These are phyloP conservation scores for Candida boidinii DNA, from an alignment of 805 yeast species.

Conservation along the genomic window DNA sequence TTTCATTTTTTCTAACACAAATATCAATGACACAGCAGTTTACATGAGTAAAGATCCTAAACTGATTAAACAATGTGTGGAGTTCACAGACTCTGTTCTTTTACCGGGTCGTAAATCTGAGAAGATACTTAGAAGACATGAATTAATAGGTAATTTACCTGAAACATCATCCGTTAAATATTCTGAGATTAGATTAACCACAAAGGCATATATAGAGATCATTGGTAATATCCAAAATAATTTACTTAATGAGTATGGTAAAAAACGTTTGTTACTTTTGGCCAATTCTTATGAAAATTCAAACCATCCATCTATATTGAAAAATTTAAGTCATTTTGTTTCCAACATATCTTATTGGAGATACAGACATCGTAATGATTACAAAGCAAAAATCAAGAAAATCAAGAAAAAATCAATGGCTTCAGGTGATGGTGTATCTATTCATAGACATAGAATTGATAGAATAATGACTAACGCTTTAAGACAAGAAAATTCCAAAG, in stretches of 20 bases:
- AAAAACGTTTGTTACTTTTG: too few relatives aligned
- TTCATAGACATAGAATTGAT: too few relatives aligned
- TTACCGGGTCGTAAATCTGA: slow-evolving; percentile 13
- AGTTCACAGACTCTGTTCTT: slow-evolving; percentile 18
- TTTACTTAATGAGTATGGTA: not conserved
- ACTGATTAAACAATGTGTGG: slow-evolving; percentile 14
- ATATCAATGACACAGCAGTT: slow-evolving; percentile 20
- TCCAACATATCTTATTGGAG: too few relatives aligned
- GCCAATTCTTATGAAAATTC: not conserved
- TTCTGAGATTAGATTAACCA: not conserved
- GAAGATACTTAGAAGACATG: not conserved
- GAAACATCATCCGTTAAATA: too few relatives aligned
- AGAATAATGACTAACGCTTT: too few relatives aligned
- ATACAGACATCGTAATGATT: too few relatives aligned
- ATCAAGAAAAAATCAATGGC: too few relatives aligned
- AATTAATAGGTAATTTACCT: not conserved
- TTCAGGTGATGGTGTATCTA: too few relatives aligned
- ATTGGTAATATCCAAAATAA: not conserved
- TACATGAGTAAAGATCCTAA: slow-evolving; percentile 11
- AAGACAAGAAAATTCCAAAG: too few relatives aligned
- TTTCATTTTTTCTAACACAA: slow-evolving; percentile 17
- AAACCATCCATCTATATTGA: not conserved
- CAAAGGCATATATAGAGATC: not conserved
- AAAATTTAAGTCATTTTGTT: not conserved
- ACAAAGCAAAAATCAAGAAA: too few relatives aligned